Conservation (phyloP, 1,284 basidiomycete species). For the Athelia sp. region DNA sequence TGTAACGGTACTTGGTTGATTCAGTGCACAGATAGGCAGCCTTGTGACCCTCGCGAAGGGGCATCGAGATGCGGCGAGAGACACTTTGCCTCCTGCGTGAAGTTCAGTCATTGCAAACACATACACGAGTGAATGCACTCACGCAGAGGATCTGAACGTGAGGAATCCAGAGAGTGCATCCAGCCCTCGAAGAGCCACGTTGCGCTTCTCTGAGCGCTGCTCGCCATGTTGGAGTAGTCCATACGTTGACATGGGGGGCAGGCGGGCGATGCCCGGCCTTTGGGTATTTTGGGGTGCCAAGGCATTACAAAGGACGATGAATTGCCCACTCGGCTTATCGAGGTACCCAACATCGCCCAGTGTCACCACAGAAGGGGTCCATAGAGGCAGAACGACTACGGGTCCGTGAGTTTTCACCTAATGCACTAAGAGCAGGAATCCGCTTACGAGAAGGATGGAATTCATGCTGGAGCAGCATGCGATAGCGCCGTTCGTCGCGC, state of each 20-base stretch:
- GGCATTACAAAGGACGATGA: slow-evolving; percentile 68
- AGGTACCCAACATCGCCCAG: slow-evolving; percentile 74
- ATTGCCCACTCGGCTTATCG: slow-evolving; percentile 53
- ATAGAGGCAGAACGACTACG: slow-evolving; percentile 65
- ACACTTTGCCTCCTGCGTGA: slow-evolving; percentile 34
- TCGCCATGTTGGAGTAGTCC: slow-evolving; percentile 41
- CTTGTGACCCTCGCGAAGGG: slow-evolving; percentile 59
- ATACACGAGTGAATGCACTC: slow-evolving; percentile 10
- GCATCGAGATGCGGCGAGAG: slow-evolving; percentile 51
- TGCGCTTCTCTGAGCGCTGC: slow-evolving; percentile 48
- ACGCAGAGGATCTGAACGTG: slow-evolving; percentile 37
- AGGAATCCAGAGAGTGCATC: slow-evolving; percentile 54
- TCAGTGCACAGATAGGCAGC: slow-evolving; percentile 65
- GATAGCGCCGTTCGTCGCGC: slow-evolving; percentile 58
- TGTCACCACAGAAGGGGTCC: slow-evolving; percentile 55
- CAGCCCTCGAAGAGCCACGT: slow-evolving; percentile 45
- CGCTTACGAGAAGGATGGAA: slow-evolving; percentile 67
- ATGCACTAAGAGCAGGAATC: slow-evolving; percentile 1
- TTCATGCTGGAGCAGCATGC: slow-evolving; percentile 53
- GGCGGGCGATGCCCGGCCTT: slow-evolving; percentile 22
- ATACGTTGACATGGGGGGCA: slow-evolving; percentile 53
- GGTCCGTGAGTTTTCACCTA: slow-evolving; percentile 1
- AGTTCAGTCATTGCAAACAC: slow-evolving; percentile 1
- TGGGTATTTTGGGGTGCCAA: slow-evolving; percentile 41
- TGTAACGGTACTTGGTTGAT: slow-evolving; percentile 61